Evolutionary conservation across 2,329 filamentous ascomycete genomes (phyloP), one percentile per base, ranked within the genome.

Genomic region (Aquanectria penicillioides): DNA sequence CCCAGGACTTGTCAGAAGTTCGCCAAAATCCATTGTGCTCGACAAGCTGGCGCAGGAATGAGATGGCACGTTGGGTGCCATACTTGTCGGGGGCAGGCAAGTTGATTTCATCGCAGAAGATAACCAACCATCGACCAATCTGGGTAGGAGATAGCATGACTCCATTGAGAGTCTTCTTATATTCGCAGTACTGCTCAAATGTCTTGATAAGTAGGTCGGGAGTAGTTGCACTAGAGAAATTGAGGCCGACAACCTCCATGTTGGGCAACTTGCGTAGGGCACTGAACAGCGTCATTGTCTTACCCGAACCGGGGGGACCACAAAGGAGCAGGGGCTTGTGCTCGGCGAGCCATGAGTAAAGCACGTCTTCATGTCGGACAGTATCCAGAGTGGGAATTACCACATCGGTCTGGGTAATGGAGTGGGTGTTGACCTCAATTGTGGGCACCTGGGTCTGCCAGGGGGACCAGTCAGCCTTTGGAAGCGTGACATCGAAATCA

Each of bases 51-150:
- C 96, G 89, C 66, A 99, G 78, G 85, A 99, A 99, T 6, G 95
- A 96, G 65, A 99, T 99, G 28, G 95, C 95, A 62, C 95, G 89
- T 76, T 99, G 95, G 2, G 96, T 99, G 53, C 94, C 94, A 74
- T 99, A 99, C 70, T 93, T 94, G 79, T 99, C 95, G 4, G 95
- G 95, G 5, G 95, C 94, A 6, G 95, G 95, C 82, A 99, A 84
- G 77, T 99, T 99, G 80, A 99, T 99, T 76, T 99, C 95, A 74
- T 99, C 95, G 71, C 95, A 99, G 84, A 99, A 99, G 62, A 99
- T 88, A 40, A 99, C 94, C 31, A 99, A 85, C 95, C 95, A 99
- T 67, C 94, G 90, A 18, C 95, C 95, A 69, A 99, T 97, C 74
- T 99, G 96, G 6, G 91, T 97, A 0, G 95, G 95, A 20, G 94